These are phyloP conservation scores for Cubamyces sp. DNA, from an alignment of 768 basidiomycete genomes.

Conservation along the genomic window DNA sequence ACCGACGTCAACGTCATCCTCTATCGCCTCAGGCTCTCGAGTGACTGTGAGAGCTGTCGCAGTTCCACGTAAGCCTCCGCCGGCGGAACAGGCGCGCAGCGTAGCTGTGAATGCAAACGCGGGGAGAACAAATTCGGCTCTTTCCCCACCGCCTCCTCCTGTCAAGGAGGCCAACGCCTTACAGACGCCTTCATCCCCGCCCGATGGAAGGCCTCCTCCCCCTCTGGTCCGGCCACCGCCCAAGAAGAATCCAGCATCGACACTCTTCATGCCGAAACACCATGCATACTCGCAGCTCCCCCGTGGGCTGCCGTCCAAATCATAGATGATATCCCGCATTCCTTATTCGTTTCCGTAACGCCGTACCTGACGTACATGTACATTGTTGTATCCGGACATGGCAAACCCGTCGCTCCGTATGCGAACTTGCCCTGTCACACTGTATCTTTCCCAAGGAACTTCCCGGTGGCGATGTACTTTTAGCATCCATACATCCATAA, in stretches of 20 bases:
- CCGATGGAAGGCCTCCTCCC: constrained; percentile 36
- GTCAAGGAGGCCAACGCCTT: constrained; percentile 19
- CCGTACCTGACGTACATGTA: not conserved
- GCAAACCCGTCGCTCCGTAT: constrained; percentile 2
- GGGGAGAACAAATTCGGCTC: not conserved
- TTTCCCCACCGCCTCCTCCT: constrained; percentile 21
- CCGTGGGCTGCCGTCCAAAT: constrained; percentile 19
- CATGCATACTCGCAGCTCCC: constrained; percentile 52
- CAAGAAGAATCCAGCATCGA: constrained; percentile 68
- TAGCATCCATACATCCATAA: constrained; percentile 17
- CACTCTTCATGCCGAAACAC: constrained; percentile 76
- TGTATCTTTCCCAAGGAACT: constrained; percentile 13
- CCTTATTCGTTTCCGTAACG: not conserved
- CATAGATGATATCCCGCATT: constrained; percentile 1
- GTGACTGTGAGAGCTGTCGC: constrained; percentile 58
- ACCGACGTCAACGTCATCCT: constrained; percentile 13
- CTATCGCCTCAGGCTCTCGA: constrained; percentile 37
- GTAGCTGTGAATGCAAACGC: not conserved
- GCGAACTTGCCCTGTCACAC: constrained; percentile 10
- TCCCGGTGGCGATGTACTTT: constrained; percentile 18
- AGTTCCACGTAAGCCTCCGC: constrained; percentile 33
- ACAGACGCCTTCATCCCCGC: constrained; percentile 26
- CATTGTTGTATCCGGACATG: constrained; percentile 15
- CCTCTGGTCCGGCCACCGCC: constrained; percentile 35
- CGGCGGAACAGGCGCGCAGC: not conserved